phyloP scores from a whole-genome alignment of 2,329 filamentous ascomycete genomes.

The Diaporthe nobilis region DNA sequence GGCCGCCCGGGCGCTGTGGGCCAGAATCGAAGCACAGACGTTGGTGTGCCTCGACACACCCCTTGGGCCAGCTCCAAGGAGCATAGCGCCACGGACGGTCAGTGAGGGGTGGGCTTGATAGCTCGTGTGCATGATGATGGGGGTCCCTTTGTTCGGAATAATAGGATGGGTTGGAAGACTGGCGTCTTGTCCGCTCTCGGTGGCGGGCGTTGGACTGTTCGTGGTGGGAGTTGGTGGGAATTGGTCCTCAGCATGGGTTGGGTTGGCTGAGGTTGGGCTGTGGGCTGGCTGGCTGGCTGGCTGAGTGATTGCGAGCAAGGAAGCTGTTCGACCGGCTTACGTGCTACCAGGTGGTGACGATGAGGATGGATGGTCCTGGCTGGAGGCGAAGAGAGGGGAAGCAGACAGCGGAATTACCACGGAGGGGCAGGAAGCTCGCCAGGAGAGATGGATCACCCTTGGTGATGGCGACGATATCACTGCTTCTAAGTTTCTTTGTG shows the following conservation, averaged over 20 bases:
- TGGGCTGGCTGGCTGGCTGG: neutral
- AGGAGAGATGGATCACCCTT: constrained; percentile 18
- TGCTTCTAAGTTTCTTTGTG: constrained; percentile 29
- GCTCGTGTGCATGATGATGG: constrained; percentile 10
- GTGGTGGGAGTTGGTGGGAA: neutral
- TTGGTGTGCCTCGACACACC: constrained; percentile 21
- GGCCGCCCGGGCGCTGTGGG: constrained; percentile 20
- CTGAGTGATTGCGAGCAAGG: neutral
- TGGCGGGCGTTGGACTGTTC: constrained; percentile 4
- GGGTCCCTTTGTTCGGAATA: neutral
- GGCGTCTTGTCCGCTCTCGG: constrained; percentile 11
- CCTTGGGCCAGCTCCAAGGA: constrained; percentile 16
- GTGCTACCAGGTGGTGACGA: constrained; percentile 5
- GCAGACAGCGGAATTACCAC: neutral
- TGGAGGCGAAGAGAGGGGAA: neutral
- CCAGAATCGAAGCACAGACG: constrained; percentile 29
- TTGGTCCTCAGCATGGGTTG: neutral
- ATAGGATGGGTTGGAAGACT: constrained; percentile 12
- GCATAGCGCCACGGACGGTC: neutral
- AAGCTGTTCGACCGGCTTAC: neutral
- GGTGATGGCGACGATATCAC: constrained; percentile 23
- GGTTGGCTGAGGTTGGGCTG: constrained; percentile 9
- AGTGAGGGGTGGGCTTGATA: neutral
- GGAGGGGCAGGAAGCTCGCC: neutral
- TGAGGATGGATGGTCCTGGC: neutral